Conservation (phyloP, 352 stramenopile species). For the Halophytophthora batemanensis region DNA sequence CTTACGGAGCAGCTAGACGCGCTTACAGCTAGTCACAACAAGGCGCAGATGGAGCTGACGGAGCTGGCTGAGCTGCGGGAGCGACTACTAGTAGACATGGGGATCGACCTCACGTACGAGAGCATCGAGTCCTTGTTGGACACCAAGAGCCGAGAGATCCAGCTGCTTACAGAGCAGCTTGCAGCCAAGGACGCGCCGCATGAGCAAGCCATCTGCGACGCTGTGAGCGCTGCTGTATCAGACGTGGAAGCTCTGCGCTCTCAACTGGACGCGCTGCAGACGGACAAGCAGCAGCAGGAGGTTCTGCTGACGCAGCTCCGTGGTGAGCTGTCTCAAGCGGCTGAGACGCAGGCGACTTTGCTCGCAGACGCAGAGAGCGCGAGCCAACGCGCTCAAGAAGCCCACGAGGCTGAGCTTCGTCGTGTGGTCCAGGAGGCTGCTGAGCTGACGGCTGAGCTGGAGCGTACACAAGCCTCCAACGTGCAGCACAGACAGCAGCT, state of each 20-base stretch:
- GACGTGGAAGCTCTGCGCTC: constrained; percentile 17
- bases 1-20: constrained; percentile 22
- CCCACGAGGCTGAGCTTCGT: constrained; percentile 7
- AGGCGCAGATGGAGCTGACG: constrained; percentile 23
- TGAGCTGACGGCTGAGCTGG: constrained; percentile 8
- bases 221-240: constrained; percentile 15
- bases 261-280: constrained; percentile 19
- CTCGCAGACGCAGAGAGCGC: constrained; percentile 17
- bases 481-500: constrained; percentile 18
- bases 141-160: constrained; percentile 47
- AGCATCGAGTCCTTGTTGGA: constrained; percentile 46
- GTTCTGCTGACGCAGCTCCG: constrained; percentile 21
- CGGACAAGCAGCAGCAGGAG: constrained; percentile 8
- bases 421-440: constrained; percentile 1
- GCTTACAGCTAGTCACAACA: constrained; percentile 19
- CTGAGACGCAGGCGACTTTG: constrained; percentile 16
- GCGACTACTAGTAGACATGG: constrained; percentile 34
- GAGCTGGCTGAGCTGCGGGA: constrained; percentile 36
- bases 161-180: constrained; percentile 33
- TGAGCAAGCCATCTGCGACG: constrained; percentile 19
- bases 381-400: constrained; percentile 5
- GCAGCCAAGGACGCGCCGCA: constrained; percentile 11
- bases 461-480: constrained; percentile 7
- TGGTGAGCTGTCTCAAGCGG: constrained; percentile 19
- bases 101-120: constrained; percentile 38